Evolutionary conservation across 164 flowering plant genomes (phyloP).

Genomic region (Aristolochia californica): DNA sequence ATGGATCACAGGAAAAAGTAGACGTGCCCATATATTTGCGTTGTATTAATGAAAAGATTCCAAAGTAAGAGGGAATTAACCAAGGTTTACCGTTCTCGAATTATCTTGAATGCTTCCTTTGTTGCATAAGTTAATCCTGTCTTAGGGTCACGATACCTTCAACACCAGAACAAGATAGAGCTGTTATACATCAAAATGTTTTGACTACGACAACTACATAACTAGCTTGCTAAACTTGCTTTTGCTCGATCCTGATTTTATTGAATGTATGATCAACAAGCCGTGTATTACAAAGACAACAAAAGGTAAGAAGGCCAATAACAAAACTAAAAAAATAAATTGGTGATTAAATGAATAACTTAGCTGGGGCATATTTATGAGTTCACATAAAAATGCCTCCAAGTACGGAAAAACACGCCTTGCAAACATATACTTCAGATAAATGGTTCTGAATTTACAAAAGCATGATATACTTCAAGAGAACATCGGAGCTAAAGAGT

Average conservation of each 20-base stretch:
- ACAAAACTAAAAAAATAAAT: not conserved
- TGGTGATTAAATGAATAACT: no score
- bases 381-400: no score
- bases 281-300: not conserved
- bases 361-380: no score
- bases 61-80: constrained; percentile 1
- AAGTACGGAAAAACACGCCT: not conserved
- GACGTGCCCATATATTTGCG: not conserved
- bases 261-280: no score
- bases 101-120: constrained; percentile 76
- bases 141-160: constrained; percentile 90
- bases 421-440: not conserved
- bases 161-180: constrained; percentile 8
- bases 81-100: constrained; percentile 59
- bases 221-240: no score
- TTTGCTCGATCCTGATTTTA: no score
- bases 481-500: not conserved
- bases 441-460: not conserved
- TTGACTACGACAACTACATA: no score
- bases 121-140: constrained; percentile 90
- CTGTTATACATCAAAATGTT: not conserved
- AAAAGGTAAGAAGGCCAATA: not conserved
- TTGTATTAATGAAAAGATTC: not conserved
- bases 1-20: not conserved
- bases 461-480: not conserved